These are phyloP conservation scores for Candida qinlingensis DNA, from an alignment of 805 yeast genomes.

Conservation along the genomic window DNA sequence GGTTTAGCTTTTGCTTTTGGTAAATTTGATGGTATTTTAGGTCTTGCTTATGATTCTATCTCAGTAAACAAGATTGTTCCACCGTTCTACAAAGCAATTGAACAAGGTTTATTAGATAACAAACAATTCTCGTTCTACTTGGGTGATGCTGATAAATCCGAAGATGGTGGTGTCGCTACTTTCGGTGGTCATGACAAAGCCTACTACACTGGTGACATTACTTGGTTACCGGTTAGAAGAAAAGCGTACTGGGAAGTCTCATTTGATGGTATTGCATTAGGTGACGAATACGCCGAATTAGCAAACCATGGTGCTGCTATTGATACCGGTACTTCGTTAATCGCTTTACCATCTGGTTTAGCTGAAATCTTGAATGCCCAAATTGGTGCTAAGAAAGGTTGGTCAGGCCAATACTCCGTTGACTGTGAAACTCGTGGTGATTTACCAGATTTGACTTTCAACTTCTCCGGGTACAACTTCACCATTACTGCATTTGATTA, in stretches of 20 bases:
- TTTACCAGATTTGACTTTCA: slow-evolving; percentile 90
- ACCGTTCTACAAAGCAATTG: slow-evolving; percentile 86
- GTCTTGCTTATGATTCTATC: slow-evolving; percentile 89
- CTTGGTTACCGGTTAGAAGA: slow-evolving; percentile 97
- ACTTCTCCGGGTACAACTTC: slow-evolving; percentile 85
- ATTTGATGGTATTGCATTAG: slow-evolving; percentile 85
- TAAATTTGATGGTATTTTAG: slow-evolving; percentile 96
- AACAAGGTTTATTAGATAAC: slow-evolving; percentile 74
- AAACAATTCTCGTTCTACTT: slow-evolving; percentile 86
- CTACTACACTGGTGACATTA: slow-evolving; percentile 74
- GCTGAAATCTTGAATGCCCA: slow-evolving; percentile 94
- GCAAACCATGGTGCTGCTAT: slow-evolving; percentile 90
- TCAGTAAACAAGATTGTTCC: slow-evolving; percentile 88
- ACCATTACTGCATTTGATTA: slow-evolving; percentile 87
- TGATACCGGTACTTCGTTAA: slow-evolving; percentile 96
- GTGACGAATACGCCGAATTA: slow-evolving; percentile 85
- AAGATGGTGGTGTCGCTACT: slow-evolving; percentile 85
- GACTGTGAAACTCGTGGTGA: slow-evolving; percentile 83
- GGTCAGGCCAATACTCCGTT: slow-evolving; percentile 95
- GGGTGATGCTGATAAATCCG: slow-evolving; percentile 67
- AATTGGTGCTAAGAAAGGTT: slow-evolving; percentile 95
- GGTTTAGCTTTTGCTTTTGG: slow-evolving; percentile 98
- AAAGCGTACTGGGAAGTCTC: slow-evolving; percentile 99
- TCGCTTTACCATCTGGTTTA: slow-evolving; percentile 89
- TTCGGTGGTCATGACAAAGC: slow-evolving; percentile 89